Evolutionary conservation across 2,329 filamentous ascomycete species (phyloP).

Genomic region (Eurotiales sp.): DNA sequence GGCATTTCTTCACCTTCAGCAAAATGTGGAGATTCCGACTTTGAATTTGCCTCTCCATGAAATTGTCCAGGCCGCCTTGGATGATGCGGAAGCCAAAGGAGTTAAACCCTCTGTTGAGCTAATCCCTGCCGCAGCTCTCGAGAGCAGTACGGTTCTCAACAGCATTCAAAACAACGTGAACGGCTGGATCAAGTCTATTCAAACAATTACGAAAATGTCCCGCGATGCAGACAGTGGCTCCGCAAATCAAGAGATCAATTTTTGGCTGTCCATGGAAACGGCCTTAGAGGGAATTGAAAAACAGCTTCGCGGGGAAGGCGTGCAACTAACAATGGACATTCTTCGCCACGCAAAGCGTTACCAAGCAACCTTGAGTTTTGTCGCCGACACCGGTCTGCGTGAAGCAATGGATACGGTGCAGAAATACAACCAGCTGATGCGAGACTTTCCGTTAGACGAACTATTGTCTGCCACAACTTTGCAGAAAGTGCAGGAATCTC

Average conservation of each 20-base stretch:
- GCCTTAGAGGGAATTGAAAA: constrained; percentile 87
- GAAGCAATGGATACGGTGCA: constrained; percentile 95
- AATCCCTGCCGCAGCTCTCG: constrained; percentile 70
- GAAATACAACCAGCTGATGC: constrained; percentile 98
- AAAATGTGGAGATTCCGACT: constrained; percentile 97
- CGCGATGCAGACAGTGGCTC: constrained; percentile 74
- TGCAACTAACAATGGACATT: constrained; percentile 86
- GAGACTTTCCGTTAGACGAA: constrained; percentile 95
- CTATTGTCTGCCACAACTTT: constrained; percentile 87
- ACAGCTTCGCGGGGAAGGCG: constrained; percentile 83
- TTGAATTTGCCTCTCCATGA: constrained; percentile 83
- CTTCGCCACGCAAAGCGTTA: constrained; percentile 96
- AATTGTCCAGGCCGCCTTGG: constrained; percentile 78
- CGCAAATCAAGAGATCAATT: constrained; percentile 96
- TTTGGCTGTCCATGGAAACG: constrained; percentile 96
- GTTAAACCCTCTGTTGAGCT: constrained; percentile 71
- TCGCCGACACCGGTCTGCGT: constrained; percentile 90
- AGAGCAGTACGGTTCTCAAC: constrained; percentile 90
- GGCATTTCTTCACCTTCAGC: constrained; percentile 84
- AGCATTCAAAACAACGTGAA: constrained; percentile 91
- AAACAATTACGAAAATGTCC: constrained; percentile 90
- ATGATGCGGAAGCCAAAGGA: constrained; percentile 66
- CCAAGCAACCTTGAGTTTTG: constrained; percentile 95
- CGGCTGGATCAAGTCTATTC: constrained; percentile 98
- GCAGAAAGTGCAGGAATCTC: constrained; percentile 80